These are phyloP conservation scores for Chaetomium sp. DNA, from an alignment of 2,329 filamentous ascomycete genomes.

Conservation along the genomic window DNA sequence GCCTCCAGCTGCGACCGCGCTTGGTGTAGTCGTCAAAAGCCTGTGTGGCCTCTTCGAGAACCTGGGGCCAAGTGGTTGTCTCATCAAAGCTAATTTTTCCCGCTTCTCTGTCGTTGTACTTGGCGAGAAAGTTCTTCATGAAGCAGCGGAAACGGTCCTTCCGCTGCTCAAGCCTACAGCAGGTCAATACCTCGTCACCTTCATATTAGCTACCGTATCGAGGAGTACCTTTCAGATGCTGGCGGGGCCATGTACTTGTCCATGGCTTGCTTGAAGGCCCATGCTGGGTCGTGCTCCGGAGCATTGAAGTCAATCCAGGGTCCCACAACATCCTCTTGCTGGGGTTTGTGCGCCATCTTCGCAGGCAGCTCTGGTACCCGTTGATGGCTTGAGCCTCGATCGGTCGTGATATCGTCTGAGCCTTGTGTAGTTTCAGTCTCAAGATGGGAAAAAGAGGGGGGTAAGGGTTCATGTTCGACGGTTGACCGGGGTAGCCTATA, in stretches of 20 bases:
- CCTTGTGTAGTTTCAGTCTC: background rate
- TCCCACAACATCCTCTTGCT: background rate
- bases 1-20: background rate
- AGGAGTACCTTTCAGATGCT: background rate
- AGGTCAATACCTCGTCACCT: background rate
- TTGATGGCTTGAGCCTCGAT: background rate
- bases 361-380: background rate
- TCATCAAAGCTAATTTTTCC: background rate
- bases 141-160: background rate
- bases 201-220: background rate
- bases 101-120: background rate
- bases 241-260: background rate
- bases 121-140: background rate
- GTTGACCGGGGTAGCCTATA: too few species aligned
- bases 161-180: background rate
- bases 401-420: background rate
- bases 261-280: background rate
- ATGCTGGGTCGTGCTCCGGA: background rate
- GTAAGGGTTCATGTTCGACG: background rate
- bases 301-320: background rate
- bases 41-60: background rate
- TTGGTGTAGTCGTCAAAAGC: background rate
- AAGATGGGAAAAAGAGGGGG: background rate
- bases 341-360: background rate
- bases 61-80: background rate